Percentiles rank a stretch among this genome's conserved stretches.
Evolutionary conservation across 2,329 filamentous ascomycete species (phyloP).

Genomic region (Aaosphaeria pasadenensis): DNA sequence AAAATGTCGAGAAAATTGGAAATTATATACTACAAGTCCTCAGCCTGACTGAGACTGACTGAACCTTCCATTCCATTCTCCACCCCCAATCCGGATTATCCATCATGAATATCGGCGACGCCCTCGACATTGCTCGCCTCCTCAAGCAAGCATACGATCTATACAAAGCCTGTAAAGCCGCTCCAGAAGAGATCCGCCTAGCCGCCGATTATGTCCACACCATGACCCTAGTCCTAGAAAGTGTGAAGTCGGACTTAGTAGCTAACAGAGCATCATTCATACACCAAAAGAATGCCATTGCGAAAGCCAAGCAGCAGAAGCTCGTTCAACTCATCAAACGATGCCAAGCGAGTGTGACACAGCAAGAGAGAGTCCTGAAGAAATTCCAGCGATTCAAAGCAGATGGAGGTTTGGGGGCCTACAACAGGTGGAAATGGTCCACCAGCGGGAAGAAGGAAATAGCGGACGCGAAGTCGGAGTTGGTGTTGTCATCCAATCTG

Average conservation of each 20-base stretch:
- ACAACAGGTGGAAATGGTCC: not conserved
- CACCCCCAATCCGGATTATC: no score
- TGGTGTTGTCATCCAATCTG: not conserved
- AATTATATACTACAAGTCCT: no score
- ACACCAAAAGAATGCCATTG: not conserved
- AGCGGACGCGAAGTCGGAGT: not conserved
- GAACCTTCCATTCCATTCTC: no score
- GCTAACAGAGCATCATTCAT: not conserved
- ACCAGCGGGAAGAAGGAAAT: not conserved
- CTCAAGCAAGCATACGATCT: not conserved
- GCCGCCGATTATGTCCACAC: constrained; percentile 12
- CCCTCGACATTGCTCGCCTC: not conserved
- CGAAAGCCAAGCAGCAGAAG: not conserved
- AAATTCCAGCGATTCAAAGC: not conserved
- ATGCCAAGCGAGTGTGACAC: not conserved
- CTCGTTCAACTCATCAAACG: not conserved
- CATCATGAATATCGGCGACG: not conserved
- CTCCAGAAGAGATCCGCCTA: not conserved
- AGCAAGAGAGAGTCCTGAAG: not conserved
- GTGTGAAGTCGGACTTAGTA: constrained; percentile 1
- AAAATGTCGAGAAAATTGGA: no score
- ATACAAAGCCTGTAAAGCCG: not conserved
- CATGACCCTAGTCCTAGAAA: constrained; percentile 13
- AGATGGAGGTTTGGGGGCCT: not conserved
- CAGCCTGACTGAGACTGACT: no score